These are phyloP conservation scores for Castanea crenata DNA, from an alignment of 306 rosid species.

Conservation along the genomic window DNA sequence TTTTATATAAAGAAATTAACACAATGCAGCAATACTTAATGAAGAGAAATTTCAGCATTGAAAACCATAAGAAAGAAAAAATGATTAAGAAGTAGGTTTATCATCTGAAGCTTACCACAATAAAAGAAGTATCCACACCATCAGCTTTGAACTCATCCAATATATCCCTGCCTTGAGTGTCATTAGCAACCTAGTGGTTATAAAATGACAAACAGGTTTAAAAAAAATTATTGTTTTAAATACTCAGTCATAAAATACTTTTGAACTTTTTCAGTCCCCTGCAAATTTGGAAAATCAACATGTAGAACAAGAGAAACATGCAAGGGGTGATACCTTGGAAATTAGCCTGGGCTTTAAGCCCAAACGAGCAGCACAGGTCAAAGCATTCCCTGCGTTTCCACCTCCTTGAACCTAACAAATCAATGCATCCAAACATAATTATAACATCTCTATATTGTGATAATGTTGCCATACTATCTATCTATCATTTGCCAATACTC, in stretches of 20 bases:
- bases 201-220: slow-evolving; percentile 19
- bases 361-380: slow-evolving; percentile 83
- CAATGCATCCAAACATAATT: slow-evolving; percentile 22
- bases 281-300: not conserved
- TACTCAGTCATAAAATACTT: not conserved
- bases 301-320: not conserved
- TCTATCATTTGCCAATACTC: not conserved
- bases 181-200: slow-evolving; percentile 65
- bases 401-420: slow-evolving; percentile 82
- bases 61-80: not conserved
- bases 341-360: slow-evolving; percentile 75
- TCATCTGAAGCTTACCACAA: slow-evolving; percentile 50
- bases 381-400: slow-evolving; percentile 78
- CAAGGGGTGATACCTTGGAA: slow-evolving; percentile 57
- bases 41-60: not conserved
- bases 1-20: not conserved
- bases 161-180: slow-evolving; percentile 73
- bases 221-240: slow-evolving; percentile 11
- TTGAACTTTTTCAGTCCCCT: too few species aligned
- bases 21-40: not conserved
- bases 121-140: slow-evolving; percentile 77
- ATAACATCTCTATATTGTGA: not conserved
- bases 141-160: slow-evolving; percentile 71
- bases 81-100: not conserved
- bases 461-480: not conserved